These are phyloP conservation scores for Ceriops zippeliana DNA, from an alignment of 345 rosid species.

Conservation along the genomic window DNA sequence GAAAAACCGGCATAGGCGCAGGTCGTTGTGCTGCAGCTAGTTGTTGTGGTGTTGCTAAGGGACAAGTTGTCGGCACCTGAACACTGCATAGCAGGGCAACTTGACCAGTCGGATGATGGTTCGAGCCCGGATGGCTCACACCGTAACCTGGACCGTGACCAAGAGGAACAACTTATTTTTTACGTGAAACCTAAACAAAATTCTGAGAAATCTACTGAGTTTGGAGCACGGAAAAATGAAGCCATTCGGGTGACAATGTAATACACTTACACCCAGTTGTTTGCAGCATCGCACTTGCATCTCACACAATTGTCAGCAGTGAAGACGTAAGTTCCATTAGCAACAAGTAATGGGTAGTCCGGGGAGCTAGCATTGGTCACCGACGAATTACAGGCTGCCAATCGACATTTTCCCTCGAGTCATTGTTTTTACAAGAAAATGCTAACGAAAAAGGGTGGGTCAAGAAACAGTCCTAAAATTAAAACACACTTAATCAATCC, in stretches of 20 bases:
- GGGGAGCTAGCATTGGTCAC: conserved; percentile 33
- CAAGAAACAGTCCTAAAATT: too few relatives aligned
- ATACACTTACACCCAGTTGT: conserved; percentile 57
- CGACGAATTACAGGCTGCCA: conserved; percentile 61
- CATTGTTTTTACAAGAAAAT: background rate
- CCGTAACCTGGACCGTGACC: conserved; percentile 45
- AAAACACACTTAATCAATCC: too few relatives aligned
- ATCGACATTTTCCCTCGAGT: background rate
- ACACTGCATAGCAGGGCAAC: conserved; percentile 60
- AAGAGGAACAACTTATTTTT: conserved; percentile 7
- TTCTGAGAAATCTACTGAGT: background rate
- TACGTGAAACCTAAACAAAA: background rate
- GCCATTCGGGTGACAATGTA: background rate
- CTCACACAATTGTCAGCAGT: conserved; percentile 62
- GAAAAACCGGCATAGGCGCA: conserved; percentile 70
- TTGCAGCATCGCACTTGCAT: conserved; percentile 52
- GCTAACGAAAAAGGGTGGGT: background rate
- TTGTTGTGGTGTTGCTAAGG: conserved; percentile 39
- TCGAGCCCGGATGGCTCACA: conserved; percentile 48
- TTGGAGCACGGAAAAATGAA: too few relatives aligned
- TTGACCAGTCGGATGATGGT: conserved; percentile 28
- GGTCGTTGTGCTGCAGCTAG: conserved; percentile 37
- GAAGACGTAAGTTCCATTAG: conserved; percentile 46
- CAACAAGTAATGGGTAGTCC: conserved; percentile 44
- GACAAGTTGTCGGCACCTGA: conserved; percentile 28